Evolutionary conservation across 306 rosid species (phyloP), one percentile per base, ranked within the genome.

Genomic region (Senna siamea): DNA sequence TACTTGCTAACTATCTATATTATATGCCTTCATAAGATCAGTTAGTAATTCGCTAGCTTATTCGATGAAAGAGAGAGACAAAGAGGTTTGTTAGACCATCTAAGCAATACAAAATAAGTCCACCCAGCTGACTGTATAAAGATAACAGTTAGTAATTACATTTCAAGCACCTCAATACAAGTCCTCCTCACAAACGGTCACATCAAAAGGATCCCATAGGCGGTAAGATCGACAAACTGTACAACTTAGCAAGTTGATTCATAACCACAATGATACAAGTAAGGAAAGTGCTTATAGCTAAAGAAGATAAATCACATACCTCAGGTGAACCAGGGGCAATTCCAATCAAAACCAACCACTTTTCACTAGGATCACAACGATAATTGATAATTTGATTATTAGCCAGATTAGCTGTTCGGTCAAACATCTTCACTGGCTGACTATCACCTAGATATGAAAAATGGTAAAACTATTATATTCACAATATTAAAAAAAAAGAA

Each of bases 321-420:
- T 90, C 96, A 18, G 93, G 68, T 32, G 89, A 76, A 70, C 96
- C 96, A 26, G 93, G 93, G 75, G 93, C 92, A 80, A 90, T 90
- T 59, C 93, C 93, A 70, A 88, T 83, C 76, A 90, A 85, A 72
- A 90, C 92, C 80, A 90, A 66, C 97, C 97, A 88, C 83, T 90
- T 90, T 72, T 88, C 92, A 52, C 77, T 63, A 67, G 92, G 90
- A 80, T 90, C 97, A 66, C 86, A 82, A 50, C 93, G 92, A 79
- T 90, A 90, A 82, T 88, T 90, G 81, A 88, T 90, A 61, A 90
- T 90, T 84, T 90, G 97, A 59, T 88, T 90, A 83, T 80, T 90
- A 48, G 82, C 84, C 52, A 90, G 77, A 76, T 87, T 90, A 62
- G 97, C 81, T 44, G 90, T 82, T 54, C 93, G 89, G 69, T 88